These are phyloP conservation scores for Phialophora tarda DNA, from an alignment of 2,329 filamentous ascomycete genomes.

Conservation along the genomic window DNA sequence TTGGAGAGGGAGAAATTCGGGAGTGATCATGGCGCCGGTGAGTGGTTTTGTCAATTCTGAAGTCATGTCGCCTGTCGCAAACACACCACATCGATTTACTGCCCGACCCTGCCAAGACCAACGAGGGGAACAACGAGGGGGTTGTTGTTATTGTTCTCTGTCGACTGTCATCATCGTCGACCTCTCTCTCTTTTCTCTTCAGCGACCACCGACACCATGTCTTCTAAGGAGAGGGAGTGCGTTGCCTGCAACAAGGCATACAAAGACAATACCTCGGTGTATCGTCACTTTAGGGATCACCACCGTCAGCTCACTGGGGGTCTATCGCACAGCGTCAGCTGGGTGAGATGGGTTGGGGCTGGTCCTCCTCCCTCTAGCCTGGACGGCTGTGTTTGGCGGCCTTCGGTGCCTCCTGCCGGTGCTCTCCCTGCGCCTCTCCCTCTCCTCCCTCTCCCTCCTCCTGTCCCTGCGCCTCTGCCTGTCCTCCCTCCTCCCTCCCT, in stretches of 20 bases:
- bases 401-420: slow-evolving; percentile 12
- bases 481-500: not conserved
- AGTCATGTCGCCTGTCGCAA: not conserved
- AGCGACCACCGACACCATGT: not conserved
- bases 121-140: slow-evolving; percentile 1
- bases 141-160: not conserved
- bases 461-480: not conserved
- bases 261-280: slow-evolving; percentile 1
- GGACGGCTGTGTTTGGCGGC: not conserved
- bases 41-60: slow-evolving; percentile 7
- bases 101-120: slow-evolving; percentile 7
- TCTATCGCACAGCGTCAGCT: not conserved
- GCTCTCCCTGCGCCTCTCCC: slow-evolving; percentile 34
- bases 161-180: slow-evolving; percentile 7
- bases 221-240: not conserved
- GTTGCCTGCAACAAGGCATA: slow-evolving; percentile 14
- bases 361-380: not conserved
- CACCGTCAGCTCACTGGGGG: slow-evolving; percentile 14
- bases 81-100: slow-evolving; percentile 7
- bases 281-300: slow-evolving; percentile 19
- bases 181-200: not conserved
- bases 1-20: slow-evolving; percentile 1
- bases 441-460: not conserved
- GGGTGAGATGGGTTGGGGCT: slow-evolving; percentile 1
- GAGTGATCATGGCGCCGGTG: slow-evolving; percentile 31